Evolutionary conservation across 2,329 filamentous ascomycete genomes (phyloP).

Genomic region (Pseudopyricularia javanii): DNA sequence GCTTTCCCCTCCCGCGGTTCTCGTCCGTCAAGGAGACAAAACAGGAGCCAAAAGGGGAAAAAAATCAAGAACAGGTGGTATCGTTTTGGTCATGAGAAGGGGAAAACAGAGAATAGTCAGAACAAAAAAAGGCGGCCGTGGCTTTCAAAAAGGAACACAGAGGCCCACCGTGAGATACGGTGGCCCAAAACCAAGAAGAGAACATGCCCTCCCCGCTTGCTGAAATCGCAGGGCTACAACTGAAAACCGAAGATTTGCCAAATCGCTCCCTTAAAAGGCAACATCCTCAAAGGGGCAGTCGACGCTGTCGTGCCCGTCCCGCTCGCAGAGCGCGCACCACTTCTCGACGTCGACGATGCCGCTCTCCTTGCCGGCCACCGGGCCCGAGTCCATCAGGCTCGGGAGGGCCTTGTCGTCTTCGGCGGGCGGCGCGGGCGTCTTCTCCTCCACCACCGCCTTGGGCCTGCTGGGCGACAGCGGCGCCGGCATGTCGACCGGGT

Average conservation of each 20-base stretch:
- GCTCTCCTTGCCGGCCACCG: conserved; percentile 67
- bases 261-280: conserved; percentile 35
- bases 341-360: conserved; percentile 71
- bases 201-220: too few species aligned
- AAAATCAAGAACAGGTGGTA: neutral
- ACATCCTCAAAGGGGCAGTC: conserved; percentile 82
- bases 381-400: conserved; percentile 52
- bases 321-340: conserved; percentile 95
- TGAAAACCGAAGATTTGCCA: neutral
- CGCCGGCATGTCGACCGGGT: conserved; percentile 36
- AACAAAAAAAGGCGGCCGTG: neutral
- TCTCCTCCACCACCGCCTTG: conserved; percentile 28
- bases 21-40: neutral
- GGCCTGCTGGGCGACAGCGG: conserved; percentile 40
- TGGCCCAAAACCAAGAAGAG: too few species aligned
- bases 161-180: neutral
- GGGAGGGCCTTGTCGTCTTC: conserved; percentile 37
- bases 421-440: conserved; percentile 24
- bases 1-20: neutral
- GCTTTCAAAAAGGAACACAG: neutral
- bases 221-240: neutral
- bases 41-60: neutral
- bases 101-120: neutral
- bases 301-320: conserved; percentile 91
- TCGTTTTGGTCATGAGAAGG: neutral